These are phyloP conservation scores for Abrus pulchellus DNA, from an alignment of 306 rosid species.

Conservation along the genomic window DNA sequence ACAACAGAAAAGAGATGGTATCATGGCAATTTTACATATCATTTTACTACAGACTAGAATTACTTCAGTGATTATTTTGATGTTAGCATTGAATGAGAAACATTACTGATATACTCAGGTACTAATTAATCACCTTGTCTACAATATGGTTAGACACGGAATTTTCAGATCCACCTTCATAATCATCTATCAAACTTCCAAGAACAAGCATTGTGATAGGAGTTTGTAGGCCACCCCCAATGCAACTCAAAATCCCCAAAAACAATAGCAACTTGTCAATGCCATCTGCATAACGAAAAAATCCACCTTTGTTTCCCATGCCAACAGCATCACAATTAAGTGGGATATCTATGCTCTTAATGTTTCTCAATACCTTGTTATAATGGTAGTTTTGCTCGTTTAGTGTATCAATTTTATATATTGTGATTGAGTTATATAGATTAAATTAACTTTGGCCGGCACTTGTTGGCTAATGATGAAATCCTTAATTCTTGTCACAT, in stretches of 20 bases:
- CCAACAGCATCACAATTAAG: slow-evolving; percentile 5
- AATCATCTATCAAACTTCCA: slow-evolving; percentile 70
- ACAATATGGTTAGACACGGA: slow-evolving; percentile 50
- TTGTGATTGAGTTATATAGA: background rate
- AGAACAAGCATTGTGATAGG: slow-evolving; percentile 79
- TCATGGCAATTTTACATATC: background rate
- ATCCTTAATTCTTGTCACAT: slow-evolving; percentile 14
- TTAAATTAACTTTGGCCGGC: slow-evolving; percentile 47
- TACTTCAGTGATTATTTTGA: slow-evolving; percentile 8
- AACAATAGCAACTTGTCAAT: slow-evolving; percentile 68
- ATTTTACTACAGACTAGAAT: background rate
- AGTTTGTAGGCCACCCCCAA: slow-evolving; percentile 83
- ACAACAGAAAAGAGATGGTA: background rate
- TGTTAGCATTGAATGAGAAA: background rate
- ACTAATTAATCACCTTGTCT: slow-evolving; percentile 56
- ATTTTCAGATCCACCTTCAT: slow-evolving; percentile 53
- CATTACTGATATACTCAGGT: background rate
- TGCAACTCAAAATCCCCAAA: slow-evolving; percentile 77
- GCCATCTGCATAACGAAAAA: slow-evolving; percentile 70
- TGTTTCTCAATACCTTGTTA: background rate
- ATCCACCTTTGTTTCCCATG: slow-evolving; percentile 62
- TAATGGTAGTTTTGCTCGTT: background rate
- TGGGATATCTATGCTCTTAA: background rate
- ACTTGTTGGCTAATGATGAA: background rate
- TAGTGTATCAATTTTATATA: background rate